Percentiles rank a stretch among this genome's conserved stretches.
Evolutionary conservation across 2,329 filamentous ascomycete species (phyloP).

Genomic region (Bipolaris zeicola): DNA sequence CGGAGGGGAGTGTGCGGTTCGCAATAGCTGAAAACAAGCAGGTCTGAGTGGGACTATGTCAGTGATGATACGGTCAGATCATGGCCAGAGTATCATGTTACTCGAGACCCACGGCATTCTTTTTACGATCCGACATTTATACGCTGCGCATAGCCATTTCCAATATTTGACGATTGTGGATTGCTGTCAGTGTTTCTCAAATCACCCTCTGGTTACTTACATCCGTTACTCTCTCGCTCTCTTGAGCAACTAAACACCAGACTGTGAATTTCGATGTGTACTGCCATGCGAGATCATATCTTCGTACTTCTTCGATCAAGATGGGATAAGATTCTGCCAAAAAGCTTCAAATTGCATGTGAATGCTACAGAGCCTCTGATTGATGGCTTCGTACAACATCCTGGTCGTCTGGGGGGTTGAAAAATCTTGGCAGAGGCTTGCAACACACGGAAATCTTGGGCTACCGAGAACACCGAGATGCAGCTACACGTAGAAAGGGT

Average conservation of each 20-base stretch:
- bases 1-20: neutral
- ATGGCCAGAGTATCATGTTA: constrained; percentile 13
- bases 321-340: neutral
- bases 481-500: neutral
- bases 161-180: too few relatives aligned
- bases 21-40: constrained; percentile 1
- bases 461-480: neutral
- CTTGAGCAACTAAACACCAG: too few relatives aligned
- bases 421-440: neutral
- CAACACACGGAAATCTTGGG: neutral
- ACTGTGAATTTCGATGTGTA: neutral
- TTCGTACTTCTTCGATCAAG: neutral
- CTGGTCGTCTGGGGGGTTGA: neutral
- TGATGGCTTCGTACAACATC: neutral
- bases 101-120: constrained; percentile 12
- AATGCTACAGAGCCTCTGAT: neutral
- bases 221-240: too few relatives aligned
- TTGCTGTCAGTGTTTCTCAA: neutral
- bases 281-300: neutral
- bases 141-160: neutral
- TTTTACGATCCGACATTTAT: neutral
- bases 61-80: constrained; percentile 1
- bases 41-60: constrained; percentile 3
- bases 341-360: neutral
- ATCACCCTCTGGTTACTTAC: neutral